These are phyloP conservation scores for Pyronema domesticum DNA, from an alignment of 495 filamentous ascomycete species.

Conservation along the genomic window DNA sequence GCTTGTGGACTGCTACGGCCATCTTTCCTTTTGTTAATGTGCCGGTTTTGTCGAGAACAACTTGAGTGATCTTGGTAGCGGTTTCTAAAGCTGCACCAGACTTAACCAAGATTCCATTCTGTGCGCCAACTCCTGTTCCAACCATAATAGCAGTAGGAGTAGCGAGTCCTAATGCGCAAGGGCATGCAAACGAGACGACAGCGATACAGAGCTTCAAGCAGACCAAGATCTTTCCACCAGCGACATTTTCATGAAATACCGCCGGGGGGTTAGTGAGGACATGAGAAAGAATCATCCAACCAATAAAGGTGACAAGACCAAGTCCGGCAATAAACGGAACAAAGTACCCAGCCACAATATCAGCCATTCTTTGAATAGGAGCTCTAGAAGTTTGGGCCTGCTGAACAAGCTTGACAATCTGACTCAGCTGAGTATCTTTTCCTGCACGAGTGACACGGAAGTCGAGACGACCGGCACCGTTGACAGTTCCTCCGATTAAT, in stretches of 20 bases:
- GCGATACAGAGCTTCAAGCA: slow-evolving; percentile 96
- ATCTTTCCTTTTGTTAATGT: slow-evolving; percentile 90
- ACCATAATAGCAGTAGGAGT: slow-evolving; percentile 99
- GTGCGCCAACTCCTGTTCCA: slow-evolving; percentile 88
- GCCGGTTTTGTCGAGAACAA: slow-evolving; percentile 99
- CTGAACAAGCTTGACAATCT: slow-evolving; percentile 93
- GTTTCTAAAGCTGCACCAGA: slow-evolving; percentile 85
- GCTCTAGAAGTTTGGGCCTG: slow-evolving; percentile 88
- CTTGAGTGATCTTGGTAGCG: slow-evolving; percentile 74
- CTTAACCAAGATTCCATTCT: slow-evolving; percentile 92
- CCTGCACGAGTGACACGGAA: slow-evolving; percentile 87
- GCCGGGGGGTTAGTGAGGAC: slow-evolving; percentile 60
- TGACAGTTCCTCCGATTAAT: slow-evolving; percentile 91
- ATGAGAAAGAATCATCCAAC: slow-evolving; percentile 92
- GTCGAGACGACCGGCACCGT: slow-evolving; percentile 77
- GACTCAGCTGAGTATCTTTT: slow-evolving; percentile 86
- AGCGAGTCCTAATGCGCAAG: slow-evolving; percentile 81
- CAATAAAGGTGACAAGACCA: slow-evolving; percentile 67
- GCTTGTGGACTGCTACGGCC: slow-evolving; percentile 56
- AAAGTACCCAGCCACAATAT: slow-evolving; percentile 83
- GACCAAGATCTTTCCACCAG: slow-evolving; percentile 84
- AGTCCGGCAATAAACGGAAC: slow-evolving; percentile 76
- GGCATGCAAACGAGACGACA: slow-evolving; percentile 96
- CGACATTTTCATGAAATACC: slow-evolving; percentile 63
- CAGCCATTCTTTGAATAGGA: slow-evolving; percentile 86